Evolutionary conservation across 495 filamentous ascomycete species (phyloP).

Genomic region (Hypoxylon subgilvum): DNA sequence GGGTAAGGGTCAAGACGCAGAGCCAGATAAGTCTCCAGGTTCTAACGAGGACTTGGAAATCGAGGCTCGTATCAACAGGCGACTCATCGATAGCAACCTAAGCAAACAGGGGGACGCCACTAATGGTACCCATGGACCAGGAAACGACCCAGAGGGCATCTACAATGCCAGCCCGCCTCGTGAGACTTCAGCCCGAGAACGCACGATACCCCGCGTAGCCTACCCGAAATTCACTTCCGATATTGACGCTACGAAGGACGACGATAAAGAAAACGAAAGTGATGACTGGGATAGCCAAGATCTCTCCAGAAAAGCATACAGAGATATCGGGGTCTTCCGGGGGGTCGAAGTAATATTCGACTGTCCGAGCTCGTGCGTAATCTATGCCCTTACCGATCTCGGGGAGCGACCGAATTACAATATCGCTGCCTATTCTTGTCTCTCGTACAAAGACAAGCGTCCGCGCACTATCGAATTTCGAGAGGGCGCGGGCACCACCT

Average conservation of each 20-base stretch:
- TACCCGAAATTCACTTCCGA: no score
- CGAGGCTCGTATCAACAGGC: not conserved
- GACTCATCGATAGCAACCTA: not conserved
- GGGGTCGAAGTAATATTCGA: not conserved
- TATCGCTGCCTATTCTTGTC: not conserved
- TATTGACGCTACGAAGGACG: no score
- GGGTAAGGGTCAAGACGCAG: no score
- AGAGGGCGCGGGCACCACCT: slow-evolving; percentile 43
- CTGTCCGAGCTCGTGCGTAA: not conserved
- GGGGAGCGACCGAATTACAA: slow-evolving; percentile 18
- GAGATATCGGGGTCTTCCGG: not conserved
- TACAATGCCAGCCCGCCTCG: no score
- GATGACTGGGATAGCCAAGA: not conserved
- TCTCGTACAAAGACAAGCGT: not conserved
- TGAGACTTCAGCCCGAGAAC: no score
- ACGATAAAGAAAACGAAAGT: not conserved
- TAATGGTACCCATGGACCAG: no score
- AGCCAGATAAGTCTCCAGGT: no score
- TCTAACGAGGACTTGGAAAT: no score
- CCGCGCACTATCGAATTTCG: slow-evolving; percentile 49
- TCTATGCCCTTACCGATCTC: not conserved
- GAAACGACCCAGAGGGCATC: no score
- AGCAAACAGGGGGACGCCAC: no score
- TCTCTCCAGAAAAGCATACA: no score
- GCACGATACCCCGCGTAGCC: no score